These are phyloP conservation scores for Colletotrichum gloeosporioides DNA, from an alignment of 2,329 filamentous ascomycete genomes.

Conservation along the genomic window DNA sequence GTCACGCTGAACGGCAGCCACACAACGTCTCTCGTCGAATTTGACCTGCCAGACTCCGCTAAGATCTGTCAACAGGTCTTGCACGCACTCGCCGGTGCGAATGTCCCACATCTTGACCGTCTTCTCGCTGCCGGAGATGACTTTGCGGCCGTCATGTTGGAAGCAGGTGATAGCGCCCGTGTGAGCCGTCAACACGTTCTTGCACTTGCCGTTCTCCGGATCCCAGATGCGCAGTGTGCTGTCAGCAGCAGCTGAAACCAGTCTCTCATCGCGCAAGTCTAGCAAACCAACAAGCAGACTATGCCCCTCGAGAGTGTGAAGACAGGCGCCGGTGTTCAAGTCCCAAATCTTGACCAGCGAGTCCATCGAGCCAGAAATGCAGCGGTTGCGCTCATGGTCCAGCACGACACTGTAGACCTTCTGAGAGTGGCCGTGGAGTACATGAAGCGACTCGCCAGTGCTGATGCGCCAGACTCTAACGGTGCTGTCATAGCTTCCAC, in stretches of 20 bases:
- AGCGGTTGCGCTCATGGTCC: slow-evolving; percentile 89
- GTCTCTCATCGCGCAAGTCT: slow-evolving; percentile 85
- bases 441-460: slow-evolving; percentile 85
- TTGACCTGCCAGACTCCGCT: slow-evolving; percentile 99
- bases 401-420: slow-evolving; percentile 98
- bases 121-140: slow-evolving; percentile 94
- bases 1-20: slow-evolving; percentile 94
- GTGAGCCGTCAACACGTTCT: slow-evolving; percentile 88
- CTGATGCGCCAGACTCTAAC: slow-evolving; percentile 98
- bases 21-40: slow-evolving; percentile 93
- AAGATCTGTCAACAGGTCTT: slow-evolving; percentile 90
- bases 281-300: slow-evolving; percentile 89
- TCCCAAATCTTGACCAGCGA: slow-evolving; percentile 98
- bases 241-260: slow-evolving; percentile 95
- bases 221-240: slow-evolving; percentile 97
- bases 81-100: slow-evolving; percentile 86
- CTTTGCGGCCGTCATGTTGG: slow-evolving; percentile 95
- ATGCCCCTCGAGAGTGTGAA: slow-evolving; percentile 93
- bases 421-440: slow-evolving; percentile 83
- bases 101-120: slow-evolving; percentile 99
- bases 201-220: slow-evolving; percentile 88
- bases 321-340: slow-evolving; percentile 80
- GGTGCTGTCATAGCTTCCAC: slow-evolving; percentile 94
- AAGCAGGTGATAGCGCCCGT: slow-evolving; percentile 99
- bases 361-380: slow-evolving; percentile 98